These are phyloP conservation scores for Penicillium sp. DNA, from an alignment of 2,329 filamentous ascomycete genomes.

Conservation along the genomic window DNA sequence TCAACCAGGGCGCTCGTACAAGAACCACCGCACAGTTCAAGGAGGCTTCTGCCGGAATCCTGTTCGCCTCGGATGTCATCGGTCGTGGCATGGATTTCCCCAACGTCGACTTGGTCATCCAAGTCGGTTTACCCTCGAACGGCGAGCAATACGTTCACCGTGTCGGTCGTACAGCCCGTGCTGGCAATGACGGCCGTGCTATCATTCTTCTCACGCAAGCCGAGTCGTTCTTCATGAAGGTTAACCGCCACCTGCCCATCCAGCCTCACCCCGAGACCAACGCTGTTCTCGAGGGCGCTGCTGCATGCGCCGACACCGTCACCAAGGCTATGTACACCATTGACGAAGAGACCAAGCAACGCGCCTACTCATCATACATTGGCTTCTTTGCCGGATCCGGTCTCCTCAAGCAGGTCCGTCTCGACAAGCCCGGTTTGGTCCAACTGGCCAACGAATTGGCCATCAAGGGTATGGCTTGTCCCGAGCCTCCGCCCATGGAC, in stretches of 20 bases:
- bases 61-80: constrained; percentile 53
- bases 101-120: constrained; percentile 51
- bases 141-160: constrained; percentile 53
- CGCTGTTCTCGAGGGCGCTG: constrained; percentile 40
- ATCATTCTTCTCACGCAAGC: constrained; percentile 55
- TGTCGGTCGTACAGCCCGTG: constrained; percentile 66
- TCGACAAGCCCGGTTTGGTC: constrained; percentile 38
- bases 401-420: constrained; percentile 32
- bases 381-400: constrained; percentile 39
- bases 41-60: constrained; percentile 45
- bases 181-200: constrained; percentile 54
- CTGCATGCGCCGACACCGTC: constrained; percentile 34
- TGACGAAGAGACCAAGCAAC: constrained; percentile 36
- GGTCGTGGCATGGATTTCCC: constrained; percentile 56
- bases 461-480: constrained; percentile 39
- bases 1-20: constrained; percentile 70
- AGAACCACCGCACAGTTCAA: constrained; percentile 49
- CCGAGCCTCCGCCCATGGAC: constrained; percentile 40
- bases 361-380: constrained; percentile 40
- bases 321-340: constrained; percentile 30
- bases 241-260: constrained; percentile 54
- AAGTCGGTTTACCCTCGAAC: constrained; percentile 53
- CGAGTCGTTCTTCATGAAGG: constrained; percentile 54
- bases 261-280: constrained; percentile 48
- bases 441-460: constrained; percentile 41